phyloP scores from a whole-genome alignment of 176 grass and related monocot genomes.

The Aechmea fasciata region DNA sequence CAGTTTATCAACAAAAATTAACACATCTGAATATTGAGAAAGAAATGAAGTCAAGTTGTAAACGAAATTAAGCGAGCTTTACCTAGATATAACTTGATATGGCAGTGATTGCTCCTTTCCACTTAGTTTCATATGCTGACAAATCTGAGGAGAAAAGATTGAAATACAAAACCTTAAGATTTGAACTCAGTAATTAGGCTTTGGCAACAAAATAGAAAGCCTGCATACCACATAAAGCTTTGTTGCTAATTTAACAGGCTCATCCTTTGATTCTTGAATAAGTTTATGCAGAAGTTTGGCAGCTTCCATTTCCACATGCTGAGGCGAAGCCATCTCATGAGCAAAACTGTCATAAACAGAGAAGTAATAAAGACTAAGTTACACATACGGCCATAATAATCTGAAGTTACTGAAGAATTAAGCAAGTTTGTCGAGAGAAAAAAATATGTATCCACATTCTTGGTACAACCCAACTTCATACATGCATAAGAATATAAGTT shows the following conservation, averaged over 20 bases:
- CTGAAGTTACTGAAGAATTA: neutral
- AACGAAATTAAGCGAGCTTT: constrained; percentile 14
- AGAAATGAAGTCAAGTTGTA: neutral
- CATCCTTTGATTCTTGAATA: constrained; percentile 95
- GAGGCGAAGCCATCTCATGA: constrained; percentile 69
- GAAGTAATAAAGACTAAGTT: constrained; percentile 2
- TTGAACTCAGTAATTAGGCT: neutral
- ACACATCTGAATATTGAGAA: too few relatives aligned
- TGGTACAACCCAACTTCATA: too few relatives aligned
- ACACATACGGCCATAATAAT: neutral
- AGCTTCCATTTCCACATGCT: constrained; percentile 93
- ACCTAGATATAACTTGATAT: constrained; percentile 99
- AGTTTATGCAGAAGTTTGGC: constrained; percentile 95
- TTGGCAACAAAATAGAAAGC: neutral
- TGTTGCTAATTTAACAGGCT: constrained; percentile 83
- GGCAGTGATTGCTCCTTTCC: constrained; percentile 95
- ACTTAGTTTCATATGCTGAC: constrained; percentile 95
- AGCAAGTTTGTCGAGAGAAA: neutral
- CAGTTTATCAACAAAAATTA: neutral
- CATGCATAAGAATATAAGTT: too few relatives aligned
- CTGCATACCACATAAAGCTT: constrained; percentile 89
- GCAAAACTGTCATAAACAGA: constrained; percentile 16
- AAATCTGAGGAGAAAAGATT: constrained; percentile 54
- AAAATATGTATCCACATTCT: neutral
- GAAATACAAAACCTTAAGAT: constrained; percentile 10